These are phyloP conservation scores for Limonium bicolor DNA, from an alignment of 148 eudicot genomes.

Conservation along the genomic window DNA sequence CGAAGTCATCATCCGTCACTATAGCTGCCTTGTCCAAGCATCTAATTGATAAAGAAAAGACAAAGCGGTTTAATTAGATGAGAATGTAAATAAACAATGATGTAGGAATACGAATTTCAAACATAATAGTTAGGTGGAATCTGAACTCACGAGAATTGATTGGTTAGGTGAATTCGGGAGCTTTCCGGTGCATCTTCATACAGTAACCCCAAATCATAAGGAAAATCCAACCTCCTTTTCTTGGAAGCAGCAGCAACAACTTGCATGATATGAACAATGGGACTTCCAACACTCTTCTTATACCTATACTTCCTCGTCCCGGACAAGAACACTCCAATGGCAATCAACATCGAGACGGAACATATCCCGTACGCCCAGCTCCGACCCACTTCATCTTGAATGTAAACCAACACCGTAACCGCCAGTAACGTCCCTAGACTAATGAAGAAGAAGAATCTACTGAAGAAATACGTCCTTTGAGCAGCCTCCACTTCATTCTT, in stretches of 20 bases:
- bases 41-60: conserved; percentile 18
- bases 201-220: conserved; percentile 31
- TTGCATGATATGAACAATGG: conserved; percentile 54
- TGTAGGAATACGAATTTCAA: too few relatives aligned
- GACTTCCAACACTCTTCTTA: conserved; percentile 66
- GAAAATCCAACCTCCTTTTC: conserved; percentile 41
- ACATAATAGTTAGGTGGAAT: too few relatives aligned
- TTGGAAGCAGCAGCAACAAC: conserved; percentile 46
- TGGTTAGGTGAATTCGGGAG: conserved; percentile 50
- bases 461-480: conserved; percentile 80
- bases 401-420: conserved; percentile 71
- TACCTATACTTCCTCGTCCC: conserved; percentile 59
- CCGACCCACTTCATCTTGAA: conserved; percentile 72
- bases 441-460: conserved; percentile 84
- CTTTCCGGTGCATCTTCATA: conserved; percentile 47
- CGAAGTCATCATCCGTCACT: conserved; percentile 45
- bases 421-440: conserved; percentile 70
- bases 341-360: conserved; percentile 43
- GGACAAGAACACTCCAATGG: conserved; percentile 33
- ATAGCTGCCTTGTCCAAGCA: conserved; percentile 95
- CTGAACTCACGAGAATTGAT: conserved; percentile 66
- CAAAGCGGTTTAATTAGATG: too few relatives aligned
- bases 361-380: conserved; percentile 80
- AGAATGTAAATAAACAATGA: too few relatives aligned
- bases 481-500: conserved; percentile 52